These are phyloP conservation scores for Colletotrichum endophyticum DNA, from an alignment of 2,329 filamentous ascomycete genomes.

Conservation along the genomic window DNA sequence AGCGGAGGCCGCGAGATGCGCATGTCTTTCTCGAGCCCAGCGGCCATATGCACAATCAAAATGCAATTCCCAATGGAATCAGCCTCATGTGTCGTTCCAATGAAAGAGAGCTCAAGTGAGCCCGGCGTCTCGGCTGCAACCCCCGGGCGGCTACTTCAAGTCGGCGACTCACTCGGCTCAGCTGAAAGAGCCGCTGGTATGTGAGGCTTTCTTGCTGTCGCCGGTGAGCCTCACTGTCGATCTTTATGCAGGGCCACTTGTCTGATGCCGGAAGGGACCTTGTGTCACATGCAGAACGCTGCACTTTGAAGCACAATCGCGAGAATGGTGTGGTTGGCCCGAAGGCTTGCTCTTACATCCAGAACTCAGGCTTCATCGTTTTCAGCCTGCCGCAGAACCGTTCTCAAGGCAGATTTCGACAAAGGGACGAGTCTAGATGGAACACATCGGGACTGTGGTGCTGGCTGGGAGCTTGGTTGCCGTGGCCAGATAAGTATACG, in stretches of 20 bases:
- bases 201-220: not conserved
- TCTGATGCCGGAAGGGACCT: not conserved
- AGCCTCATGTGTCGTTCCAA: not conserved
- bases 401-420: not conserved
- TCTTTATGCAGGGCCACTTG: not conserved
- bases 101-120: not conserved
- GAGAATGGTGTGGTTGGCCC: not conserved
- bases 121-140: not conserved
- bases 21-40: not conserved
- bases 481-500: not conserved
- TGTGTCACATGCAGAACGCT: not conserved
- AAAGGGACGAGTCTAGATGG: not conserved
- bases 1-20: not conserved
- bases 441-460: not conserved
- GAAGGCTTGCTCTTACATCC: not conserved
- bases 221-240: not conserved
- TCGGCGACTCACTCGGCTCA: not conserved
- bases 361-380: rapidly evolving
- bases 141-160: not conserved
- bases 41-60: rapidly evolving
- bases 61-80: not conserved
- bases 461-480: not conserved
- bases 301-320: not conserved
- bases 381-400: not conserved
- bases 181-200: not conserved